Evolutionary conservation across 2,329 filamentous ascomycete genomes (phyloP).

Genomic region (Gremmenia infestans): DNA sequence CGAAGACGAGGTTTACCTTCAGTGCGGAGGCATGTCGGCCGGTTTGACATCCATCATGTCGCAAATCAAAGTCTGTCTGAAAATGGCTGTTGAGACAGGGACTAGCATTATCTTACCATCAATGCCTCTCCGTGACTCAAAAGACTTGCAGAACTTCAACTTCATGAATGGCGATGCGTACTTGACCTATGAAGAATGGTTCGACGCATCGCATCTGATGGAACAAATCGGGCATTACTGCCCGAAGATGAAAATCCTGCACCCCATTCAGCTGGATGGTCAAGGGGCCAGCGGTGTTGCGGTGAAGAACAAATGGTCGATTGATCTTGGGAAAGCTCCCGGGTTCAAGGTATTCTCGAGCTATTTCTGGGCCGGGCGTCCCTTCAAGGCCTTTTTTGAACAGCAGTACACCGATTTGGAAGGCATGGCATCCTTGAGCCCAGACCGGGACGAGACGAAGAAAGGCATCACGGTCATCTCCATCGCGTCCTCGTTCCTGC

Average conservation of each 20-base stretch:
- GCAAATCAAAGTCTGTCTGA: slow-evolving; percentile 34
- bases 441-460: slow-evolving; percentile 9
- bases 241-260: slow-evolving; percentile 32
- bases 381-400: slow-evolving; percentile 29
- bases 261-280: slow-evolving; percentile 23
- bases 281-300: slow-evolving; percentile 1
- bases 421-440: slow-evolving; percentile 7
- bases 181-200: slow-evolving; percentile 33
- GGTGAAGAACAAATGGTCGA: slow-evolving; percentile 23
- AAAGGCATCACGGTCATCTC: slow-evolving; percentile 30
- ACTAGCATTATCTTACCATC: slow-evolving; percentile 29
- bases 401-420: slow-evolving; percentile 12
- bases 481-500: slow-evolving; percentile 30
- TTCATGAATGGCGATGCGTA: slow-evolving; percentile 30
- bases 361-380: slow-evolving; percentile 32
- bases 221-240: slow-evolving; percentile 24
- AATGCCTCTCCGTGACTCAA: slow-evolving; percentile 32
- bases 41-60: slow-evolving; percentile 33
- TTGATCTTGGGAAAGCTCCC: slow-evolving; percentile 22
- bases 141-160: slow-evolving; percentile 31
- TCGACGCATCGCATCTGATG: slow-evolving; percentile 30
- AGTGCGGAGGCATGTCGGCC: slow-evolving; percentile 31
- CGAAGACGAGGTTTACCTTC: slow-evolving; percentile 29
- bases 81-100: slow-evolving; percentile 34
- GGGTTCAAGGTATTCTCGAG: slow-evolving; percentile 25